Conservation (phyloP, 139 green algal species). For the Pseudopediastrum boryanum region DNA sequence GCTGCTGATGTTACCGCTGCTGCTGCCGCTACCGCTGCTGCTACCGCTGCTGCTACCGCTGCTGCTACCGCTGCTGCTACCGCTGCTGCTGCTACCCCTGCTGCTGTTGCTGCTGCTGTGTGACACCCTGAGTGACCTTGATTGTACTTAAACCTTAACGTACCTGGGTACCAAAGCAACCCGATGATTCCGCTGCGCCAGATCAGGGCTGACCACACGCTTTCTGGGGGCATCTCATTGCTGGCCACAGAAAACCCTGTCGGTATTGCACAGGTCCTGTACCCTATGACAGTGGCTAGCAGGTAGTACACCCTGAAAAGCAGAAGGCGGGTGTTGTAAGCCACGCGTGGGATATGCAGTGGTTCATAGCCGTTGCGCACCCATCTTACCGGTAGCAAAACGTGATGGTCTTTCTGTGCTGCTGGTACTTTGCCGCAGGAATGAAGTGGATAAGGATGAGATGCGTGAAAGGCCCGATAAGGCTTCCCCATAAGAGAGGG, state of each 20-base stretch:
- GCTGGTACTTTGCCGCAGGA: too few relatives aligned
- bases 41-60: background rate
- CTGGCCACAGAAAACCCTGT: background rate
- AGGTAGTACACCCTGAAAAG: too few relatives aligned
- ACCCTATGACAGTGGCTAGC: background rate
- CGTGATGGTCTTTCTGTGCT: too few relatives aligned
- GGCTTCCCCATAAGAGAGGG: too few relatives aligned
- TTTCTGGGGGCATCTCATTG: background rate
- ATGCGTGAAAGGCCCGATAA: too few relatives aligned
- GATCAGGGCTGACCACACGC: background rate
- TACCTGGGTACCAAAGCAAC: background rate
- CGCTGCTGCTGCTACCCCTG: conserved; percentile 6
- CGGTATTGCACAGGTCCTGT: background rate
- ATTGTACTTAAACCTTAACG: background rate
- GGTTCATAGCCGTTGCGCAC: too few relatives aligned
- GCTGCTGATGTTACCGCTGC: background rate
- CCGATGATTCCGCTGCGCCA: background rate
- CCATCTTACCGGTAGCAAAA: too few relatives aligned
- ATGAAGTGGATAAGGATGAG: too few relatives aligned
- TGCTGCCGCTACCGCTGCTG: background rate
- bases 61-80: background rate
- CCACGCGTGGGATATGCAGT: too few relatives aligned
- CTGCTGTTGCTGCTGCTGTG: conserved; percentile 20
- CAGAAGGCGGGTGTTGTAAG: too few relatives aligned
- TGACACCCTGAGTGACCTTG: background rate